Base-by-base conservation (phyloP, 148 eudicot genomes). In the Rhododendron henanense region DNA sequence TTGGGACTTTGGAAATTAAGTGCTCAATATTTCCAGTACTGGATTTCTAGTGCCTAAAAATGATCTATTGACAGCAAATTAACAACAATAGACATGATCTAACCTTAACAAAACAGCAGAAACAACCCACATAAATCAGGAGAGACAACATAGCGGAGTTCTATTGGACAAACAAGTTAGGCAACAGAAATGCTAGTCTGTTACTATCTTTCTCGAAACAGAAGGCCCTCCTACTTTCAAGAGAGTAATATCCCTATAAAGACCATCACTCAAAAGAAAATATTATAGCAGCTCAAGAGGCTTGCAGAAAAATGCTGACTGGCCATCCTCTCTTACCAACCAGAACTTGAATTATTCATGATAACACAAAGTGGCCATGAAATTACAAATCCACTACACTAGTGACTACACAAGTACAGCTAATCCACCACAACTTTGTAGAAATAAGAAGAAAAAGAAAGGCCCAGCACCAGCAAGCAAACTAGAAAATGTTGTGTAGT, bases 301-400 rank as follows among this genome's bases (percentile, higher is more conserved):
- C 47, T 83, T 25, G 53, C 77, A 83, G 78, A 82, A 45, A 69
- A 63, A 31, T 71, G n/a, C 69, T 83, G 85, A 45, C 77, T 45
- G 84, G n/a, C 59, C 77, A 83, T 45, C 77, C 78, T 45, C 78
- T 67, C 23, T 25, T 44, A 67, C 85, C 11, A 48, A 69, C 6
- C n/a, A 67, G 28, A 45, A 69, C 15, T 14, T 37, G 33, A 69
- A 47, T 25, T 61, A 83, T 67, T 25, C 61, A 15, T 15, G 25
- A 83, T 69, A 10, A 69, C 48, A 10, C 41, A 45, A 44, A 69
- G 28, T 69, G 44, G 61, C 31, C 45, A 45, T 28, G 83, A 28
- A 18, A 69, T 10, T 19, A 41, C 51, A 41, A n/a, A 63, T 67
- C 9, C 85, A 25, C 41, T 31, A 67, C 7, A 41, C 50, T 39